Evolutionary conservation across 2,329 filamentous ascomycete species (phyloP).

Genomic region (Neopestalotiopsis rosae): DNA sequence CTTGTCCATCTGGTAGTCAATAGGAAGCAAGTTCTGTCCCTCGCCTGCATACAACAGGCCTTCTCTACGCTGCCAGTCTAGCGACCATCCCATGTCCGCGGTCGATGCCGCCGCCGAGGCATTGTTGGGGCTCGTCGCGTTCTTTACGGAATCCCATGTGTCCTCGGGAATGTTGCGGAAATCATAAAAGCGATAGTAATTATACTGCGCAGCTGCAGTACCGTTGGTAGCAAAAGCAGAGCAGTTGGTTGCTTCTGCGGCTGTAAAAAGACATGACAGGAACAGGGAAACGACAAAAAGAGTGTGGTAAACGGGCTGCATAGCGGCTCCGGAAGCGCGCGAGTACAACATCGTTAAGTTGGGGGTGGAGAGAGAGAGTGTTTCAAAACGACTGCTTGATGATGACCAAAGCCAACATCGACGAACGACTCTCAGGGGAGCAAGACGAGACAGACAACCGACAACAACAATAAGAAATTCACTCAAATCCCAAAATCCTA

Average conservation of each 20-base stretch:
- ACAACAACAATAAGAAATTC: no score
- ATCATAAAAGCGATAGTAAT: constrained; percentile 14
- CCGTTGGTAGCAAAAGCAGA: constrained; percentile 10
- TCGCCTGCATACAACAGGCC: constrained; percentile 5
- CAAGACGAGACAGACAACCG: not conserved
- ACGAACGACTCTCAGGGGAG: not conserved
- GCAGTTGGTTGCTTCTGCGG: not conserved
- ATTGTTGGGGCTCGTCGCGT: constrained; percentile 8
- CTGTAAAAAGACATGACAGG: not conserved
- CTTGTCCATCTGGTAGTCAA: constrained; percentile 8
- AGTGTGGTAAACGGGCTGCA: constrained; percentile 1
- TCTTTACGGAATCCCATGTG: constrained; percentile 4
- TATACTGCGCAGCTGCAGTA: constrained; percentile 8
- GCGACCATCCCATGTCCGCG: constrained; percentile 9
- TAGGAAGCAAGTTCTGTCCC: not conserved
- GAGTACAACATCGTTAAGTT: not conserved
- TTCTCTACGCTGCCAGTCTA: constrained; percentile 1
- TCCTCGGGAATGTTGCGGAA: constrained; percentile 5
- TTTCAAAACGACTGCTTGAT: not conserved
- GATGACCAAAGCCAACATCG: not conserved
- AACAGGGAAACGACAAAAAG: not conserved
- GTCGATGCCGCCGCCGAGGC: constrained; percentile 9
- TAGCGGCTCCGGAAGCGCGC: not conserved
- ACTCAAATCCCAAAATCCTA: not conserved
- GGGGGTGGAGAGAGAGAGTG: not conserved